Evolutionary conservation across 805 yeast species (phyloP), one percentile per base, ranked within the genome.

Genomic region (Lachancea kluyveri): DNA sequence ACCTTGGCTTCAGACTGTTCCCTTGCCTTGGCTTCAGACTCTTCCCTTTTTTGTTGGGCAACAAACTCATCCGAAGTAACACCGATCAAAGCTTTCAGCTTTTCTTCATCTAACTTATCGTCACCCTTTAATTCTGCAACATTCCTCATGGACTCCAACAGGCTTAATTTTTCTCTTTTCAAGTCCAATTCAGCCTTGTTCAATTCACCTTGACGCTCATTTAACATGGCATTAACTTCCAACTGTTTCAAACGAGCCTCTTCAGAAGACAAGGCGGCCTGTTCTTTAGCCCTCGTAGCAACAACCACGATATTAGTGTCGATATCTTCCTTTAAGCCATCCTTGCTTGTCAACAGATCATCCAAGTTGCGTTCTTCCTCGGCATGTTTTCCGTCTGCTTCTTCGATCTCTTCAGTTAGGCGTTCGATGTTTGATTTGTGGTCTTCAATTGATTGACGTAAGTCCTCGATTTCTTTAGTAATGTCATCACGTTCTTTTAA

Each of bases 381-480:
- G 17, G 48, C 45, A 28, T 61, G 57, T 18, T 43, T 37, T 5
- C 42, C 37, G 5, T 39, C 43, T 14, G 59, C 47, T 15, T 52
- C 46, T 21, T 43, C 54, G 31, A 60, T 52, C 12, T 56, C 60
- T 17, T 41, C 37, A 28, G 60, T 59, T 27, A 59, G 54, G 21
- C 51, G 54, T 9, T 43, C 57, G 28, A 60, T 57, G n/a, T 50
- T 48, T 8, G 42, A 50, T 36, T 56, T 57, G 31, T 72, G 57
- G 24, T 53, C 46, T 9, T 59, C 62, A 23, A 62, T 46, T 1
- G 51, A 43, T 5, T 37, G 36, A 19, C 43, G 48, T 23, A 76
- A 59, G 30, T 58, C 56, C 20, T 59, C 69, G 42, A 77, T 64
- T 48, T 72, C 65, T 15, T 54, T 50, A 25, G 65, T 56, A 23